Conservation (phyloP, 371 early-diverging fungal species). For the Lichtheimia corymbifera region DNA sequence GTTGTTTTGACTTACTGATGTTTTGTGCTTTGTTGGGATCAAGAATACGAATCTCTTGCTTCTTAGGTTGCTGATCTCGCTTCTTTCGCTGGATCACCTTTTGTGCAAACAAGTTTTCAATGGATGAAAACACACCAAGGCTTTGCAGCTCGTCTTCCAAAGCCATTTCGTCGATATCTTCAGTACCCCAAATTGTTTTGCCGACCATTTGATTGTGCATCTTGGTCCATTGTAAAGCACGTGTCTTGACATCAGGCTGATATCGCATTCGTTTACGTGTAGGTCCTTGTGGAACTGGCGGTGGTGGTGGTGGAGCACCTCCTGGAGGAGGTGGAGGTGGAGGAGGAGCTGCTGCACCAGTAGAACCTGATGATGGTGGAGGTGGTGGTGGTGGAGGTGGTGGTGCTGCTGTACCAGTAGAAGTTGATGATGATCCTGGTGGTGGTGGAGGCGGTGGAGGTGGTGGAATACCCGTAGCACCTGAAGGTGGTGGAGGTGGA, state of each 20-base stretch:
- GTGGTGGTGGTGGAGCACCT: constrained; percentile 24
- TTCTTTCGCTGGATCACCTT: constrained; percentile 55
- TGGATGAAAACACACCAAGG: constrained; percentile 66
- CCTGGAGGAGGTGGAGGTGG: constrained; percentile 46
- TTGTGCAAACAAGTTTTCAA: constrained; percentile 79
- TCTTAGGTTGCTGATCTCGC: constrained; percentile 26
- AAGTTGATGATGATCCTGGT: not conserved
- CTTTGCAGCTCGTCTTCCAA: constrained; percentile 52
- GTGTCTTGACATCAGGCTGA: constrained; percentile 74
- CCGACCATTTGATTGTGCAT: constrained; percentile 61
- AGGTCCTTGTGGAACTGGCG: constrained; percentile 44
- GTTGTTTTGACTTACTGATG: constrained; percentile 54
- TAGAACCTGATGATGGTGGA: constrained; percentile 3
- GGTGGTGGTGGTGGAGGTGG: constrained; percentile 21
- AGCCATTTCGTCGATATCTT: constrained; percentile 53
- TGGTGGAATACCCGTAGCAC: constrained; percentile 8
- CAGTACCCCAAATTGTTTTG: constrained; percentile 60
- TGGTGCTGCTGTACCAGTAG: not conserved
- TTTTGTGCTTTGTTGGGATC: constrained; percentile 78
- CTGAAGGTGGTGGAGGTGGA: constrained; percentile 9
- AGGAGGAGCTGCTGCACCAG: not conserved
- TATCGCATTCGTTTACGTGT: constrained; percentile 62
- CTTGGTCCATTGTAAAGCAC: constrained; percentile 88
- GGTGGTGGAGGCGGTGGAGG: constrained; percentile 19
- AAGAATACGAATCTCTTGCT: constrained; percentile 65